phyloP scores from a whole-genome alignment of 257 asterid species.

The Primulina huaijiensis region DNA sequence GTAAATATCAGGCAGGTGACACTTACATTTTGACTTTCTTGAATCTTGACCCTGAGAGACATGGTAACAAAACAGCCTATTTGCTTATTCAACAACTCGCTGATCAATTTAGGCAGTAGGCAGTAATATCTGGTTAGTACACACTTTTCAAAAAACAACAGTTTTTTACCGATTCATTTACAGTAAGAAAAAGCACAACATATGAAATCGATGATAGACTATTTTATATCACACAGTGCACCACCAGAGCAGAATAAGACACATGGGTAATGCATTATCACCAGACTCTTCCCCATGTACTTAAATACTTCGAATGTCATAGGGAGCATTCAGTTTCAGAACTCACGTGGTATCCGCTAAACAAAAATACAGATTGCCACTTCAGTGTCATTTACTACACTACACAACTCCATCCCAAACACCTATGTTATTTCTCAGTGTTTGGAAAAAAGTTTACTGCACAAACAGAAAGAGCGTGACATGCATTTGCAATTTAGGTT shows the following conservation, averaged over 20 bases:
- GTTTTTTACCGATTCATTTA: background rate
- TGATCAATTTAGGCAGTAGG: too few relatives aligned
- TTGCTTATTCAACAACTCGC: too few relatives aligned
- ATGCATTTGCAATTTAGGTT: background rate
- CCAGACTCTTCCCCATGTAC: background rate
- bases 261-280: background rate
- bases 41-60: background rate
- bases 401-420: constrained; percentile 2
- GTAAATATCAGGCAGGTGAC: constrained; percentile 20
- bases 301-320: constrained; percentile 4
- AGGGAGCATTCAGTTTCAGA: constrained; percentile 2
- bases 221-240: background rate
- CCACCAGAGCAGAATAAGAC: background rate
- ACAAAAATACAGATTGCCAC: background rate
- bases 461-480: background rate
- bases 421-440: background rate
- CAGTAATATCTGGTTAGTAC: too few relatives aligned
- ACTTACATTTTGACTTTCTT: constrained; percentile 4
- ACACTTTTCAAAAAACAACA: too few relatives aligned
- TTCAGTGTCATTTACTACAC: background rate
- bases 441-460: background rate
- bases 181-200: background rate
- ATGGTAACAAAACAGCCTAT: background rate
- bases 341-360: background rate
- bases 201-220: background rate